Evolutionary conservation across 305 asterid genomes (phyloP).

Genomic region (Fraxinus angustifolia): DNA sequence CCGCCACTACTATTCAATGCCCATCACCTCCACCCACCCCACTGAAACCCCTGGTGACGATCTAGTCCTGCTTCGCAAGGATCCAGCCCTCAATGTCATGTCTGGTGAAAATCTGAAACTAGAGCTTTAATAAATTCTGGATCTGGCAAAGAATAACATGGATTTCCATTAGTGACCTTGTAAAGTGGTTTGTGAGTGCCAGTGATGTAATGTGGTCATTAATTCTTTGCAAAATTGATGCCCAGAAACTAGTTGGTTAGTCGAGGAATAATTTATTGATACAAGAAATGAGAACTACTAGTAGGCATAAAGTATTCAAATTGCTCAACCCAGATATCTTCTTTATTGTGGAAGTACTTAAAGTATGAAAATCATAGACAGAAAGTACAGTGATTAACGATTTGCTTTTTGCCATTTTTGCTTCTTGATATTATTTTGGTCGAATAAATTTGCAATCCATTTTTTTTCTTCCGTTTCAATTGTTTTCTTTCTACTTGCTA

Average conservation of each 20-base stretch:
- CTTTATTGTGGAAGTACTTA: not conserved
- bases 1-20: not conserved
- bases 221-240: not conserved
- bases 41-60: not conserved
- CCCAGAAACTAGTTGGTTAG: not conserved
- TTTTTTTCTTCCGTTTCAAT: not conserved
- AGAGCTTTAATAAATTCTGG: not conserved
- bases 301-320: not conserved
- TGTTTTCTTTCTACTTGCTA: not conserved
- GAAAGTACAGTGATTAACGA: not conserved
- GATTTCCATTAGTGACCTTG: not conserved
- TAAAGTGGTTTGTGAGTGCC: not conserved
- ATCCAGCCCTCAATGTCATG: not conserved
- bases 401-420: not conserved
- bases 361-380: not conserved
- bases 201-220: not conserved
- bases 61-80: not conserved
- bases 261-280: not conserved
- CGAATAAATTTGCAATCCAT: not conserved
- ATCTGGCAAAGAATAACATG: not conserved
- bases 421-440: not conserved
- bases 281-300: not conserved
- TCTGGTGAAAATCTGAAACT: constrained; percentile 3
- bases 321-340: not conserved
- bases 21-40: not conserved